Evolutionary conservation across 495 filamentous ascomycete species (phyloP), one percentile per base, ranked within the genome.

Genomic region (Aspergillus biplanus): DNA sequence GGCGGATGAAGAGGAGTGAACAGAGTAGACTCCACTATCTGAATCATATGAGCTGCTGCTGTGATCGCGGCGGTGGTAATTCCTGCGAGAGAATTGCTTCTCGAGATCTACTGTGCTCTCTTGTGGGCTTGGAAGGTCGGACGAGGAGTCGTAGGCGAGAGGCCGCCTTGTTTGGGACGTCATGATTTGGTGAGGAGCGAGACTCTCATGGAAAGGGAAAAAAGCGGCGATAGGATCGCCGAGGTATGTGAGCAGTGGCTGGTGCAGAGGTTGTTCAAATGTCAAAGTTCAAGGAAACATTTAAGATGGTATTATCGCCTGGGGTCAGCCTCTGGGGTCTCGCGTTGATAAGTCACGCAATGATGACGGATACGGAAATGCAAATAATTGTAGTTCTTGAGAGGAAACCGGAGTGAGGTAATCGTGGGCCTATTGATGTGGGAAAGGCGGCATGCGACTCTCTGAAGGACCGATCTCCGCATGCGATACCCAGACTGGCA

Each of bases 101-200:
- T 80, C 78, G 47, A 80, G 27, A 52, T 80, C 78, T 53, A 69
- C 57, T 32, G 52, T 49, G 37, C 70, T 70, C 50, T 73, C 64
- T 34, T 35, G 50, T 18, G 33, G 53, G 53, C 65, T 21, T 63
- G 33, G 35, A n/a, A 62, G 56, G 66, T 69, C 33, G 67, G 71
- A 68, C 31, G 67, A 65, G 67, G 71, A 55, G 52, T 72, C 71
- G 65, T 73, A 72, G 13, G 69, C 65, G 65, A 72, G 73, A 58
- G 69, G 66, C 67, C 75, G 73, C 71, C 74, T 73, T 61, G 69
- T 67, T 65, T 72, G 75, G 52, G 71, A 69, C 52, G 73, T 75
- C 77, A 80, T 80, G 68, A 56, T 73, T 33, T 57, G 63, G 56
- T 64, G 48, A 69, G 63, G 64, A 65, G 62, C 55, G 63, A 67